phyloP scores from a whole-genome alignment of 257 asterid genomes.

The Solanum pennellii region DNA sequence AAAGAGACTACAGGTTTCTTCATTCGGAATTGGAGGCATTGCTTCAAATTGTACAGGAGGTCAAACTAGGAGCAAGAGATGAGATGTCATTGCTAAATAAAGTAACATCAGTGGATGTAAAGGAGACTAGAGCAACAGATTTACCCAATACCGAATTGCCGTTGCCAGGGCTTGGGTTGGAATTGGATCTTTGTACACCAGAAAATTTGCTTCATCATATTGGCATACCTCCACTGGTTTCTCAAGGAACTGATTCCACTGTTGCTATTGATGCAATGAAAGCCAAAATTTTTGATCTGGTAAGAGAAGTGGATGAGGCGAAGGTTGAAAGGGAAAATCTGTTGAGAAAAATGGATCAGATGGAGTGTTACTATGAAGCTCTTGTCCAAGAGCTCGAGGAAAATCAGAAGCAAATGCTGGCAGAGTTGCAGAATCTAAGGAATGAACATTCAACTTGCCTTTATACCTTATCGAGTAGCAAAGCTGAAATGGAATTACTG shows the following conservation, averaged over 20 bases:
- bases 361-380: conserved; percentile 93
- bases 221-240: conserved; percentile 32
- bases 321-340: conserved; percentile 79
- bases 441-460: conserved; percentile 77
- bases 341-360: conserved; percentile 70
- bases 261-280: conserved; percentile 60
- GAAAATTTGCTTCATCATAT: conserved; percentile 59
- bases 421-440: conserved; percentile 68
- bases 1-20: conserved; percentile 44
- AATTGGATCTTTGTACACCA: conserved; percentile 69
- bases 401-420: conserved; percentile 76
- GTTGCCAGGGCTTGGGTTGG: conserved; percentile 44
- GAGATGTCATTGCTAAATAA: conserved; percentile 12
- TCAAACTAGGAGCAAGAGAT: conserved; percentile 45
- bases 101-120: conserved; percentile 20
- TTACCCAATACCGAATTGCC: conserved; percentile 15
- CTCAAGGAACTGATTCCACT: conserved; percentile 40
- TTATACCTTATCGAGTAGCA: conserved; percentile 45
- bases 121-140: conserved; percentile 16
- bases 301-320: conserved; percentile 81
- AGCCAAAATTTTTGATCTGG: conserved; percentile 68
- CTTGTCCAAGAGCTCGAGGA: conserved; percentile 89
- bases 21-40: conserved; percentile 54
- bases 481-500: conserved; percentile 56
- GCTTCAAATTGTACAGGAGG: conserved; percentile 37